Evolutionary conservation across 768 basidiomycete species (phyloP).

Genomic region (Pleurotus tuoliensis): DNA sequence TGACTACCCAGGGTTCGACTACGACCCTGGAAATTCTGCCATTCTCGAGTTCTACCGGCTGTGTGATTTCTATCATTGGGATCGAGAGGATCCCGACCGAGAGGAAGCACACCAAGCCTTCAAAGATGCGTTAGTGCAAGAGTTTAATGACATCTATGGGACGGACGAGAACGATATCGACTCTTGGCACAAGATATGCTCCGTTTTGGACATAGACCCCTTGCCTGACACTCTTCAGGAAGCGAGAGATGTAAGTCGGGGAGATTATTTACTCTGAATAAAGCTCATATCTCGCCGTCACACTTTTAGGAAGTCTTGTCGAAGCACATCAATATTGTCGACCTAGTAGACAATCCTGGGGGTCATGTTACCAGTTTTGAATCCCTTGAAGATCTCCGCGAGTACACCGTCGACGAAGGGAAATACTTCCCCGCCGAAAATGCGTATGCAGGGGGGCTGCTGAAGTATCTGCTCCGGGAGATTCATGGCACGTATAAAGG

Average conservation of each 20-base stretch:
- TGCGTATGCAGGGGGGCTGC: conserved; percentile 26
- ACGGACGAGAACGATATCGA: conserved; percentile 23
- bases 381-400: conserved; percentile 23
- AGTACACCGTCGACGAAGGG: conserved; percentile 20
- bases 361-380: conserved; percentile 15
- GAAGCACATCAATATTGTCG: conserved; percentile 36
- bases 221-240: conserved; percentile 20
- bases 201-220: conserved; percentile 21
- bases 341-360: conserved; percentile 25
- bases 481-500: conserved; percentile 12
- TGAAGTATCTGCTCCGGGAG: conserved; percentile 26
- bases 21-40: conserved; percentile 6
- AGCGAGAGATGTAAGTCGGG: conserved; percentile 23
- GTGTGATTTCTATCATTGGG: conserved; percentile 13
- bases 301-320: conserved; percentile 19
- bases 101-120: conserved; percentile 17
- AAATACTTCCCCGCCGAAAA: conserved; percentile 30
- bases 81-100: conserved; percentile 5
- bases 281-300: not conserved
- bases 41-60: conserved; percentile 15
- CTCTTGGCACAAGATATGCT: conserved; percentile 26
- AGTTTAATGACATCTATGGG: conserved; percentile 32
- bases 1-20: conserved; percentile 13
- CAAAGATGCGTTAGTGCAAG: conserved; percentile 23
- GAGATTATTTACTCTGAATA: not conserved